A percentile compares a stretch with the other conserved stretches of the same genome.
Evolutionary conservation across 2,329 filamentous ascomycete species (phyloP).

Genomic region (Aureobasidium sp.): DNA sequence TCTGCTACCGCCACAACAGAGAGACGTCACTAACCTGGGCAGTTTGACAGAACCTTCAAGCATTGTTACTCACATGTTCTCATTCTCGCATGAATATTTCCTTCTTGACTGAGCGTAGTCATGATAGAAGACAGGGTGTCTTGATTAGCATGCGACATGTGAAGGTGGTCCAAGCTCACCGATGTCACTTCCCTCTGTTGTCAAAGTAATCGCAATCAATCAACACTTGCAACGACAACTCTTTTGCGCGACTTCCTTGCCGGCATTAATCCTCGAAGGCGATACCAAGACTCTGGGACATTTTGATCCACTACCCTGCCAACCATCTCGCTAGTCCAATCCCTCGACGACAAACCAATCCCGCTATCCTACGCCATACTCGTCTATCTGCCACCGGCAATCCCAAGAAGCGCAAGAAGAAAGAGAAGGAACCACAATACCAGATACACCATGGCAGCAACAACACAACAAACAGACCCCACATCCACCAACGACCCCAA

Average conservation of each 20-base stretch:
- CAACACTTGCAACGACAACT: neutral
- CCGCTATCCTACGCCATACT: neutral
- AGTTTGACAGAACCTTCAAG: no score
- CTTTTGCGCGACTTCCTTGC: neutral
- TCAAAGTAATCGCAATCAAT: neutral
- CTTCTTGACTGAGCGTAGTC: neutral
- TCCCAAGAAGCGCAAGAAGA: neutral
- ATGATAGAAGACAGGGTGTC: neutral
- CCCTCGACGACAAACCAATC: neutral
- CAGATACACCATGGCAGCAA: neutral
- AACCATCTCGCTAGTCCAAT: no score
- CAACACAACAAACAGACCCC: neutral
- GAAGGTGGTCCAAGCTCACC: neutral
- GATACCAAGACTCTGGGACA: neutral
- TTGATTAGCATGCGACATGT: neutral
- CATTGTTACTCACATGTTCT: no score
- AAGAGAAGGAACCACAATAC: neutral
- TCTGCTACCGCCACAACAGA: no score
- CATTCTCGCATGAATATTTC: no score
- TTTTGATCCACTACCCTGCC: no score
- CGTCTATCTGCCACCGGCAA: neutral
- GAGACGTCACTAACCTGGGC: no score
- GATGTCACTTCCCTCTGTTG: neutral
- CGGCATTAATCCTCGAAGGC: neutral
- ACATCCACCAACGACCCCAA: conserved; percentile 20